A percentile compares a stretch with the other conserved stretches of the same genome.
These are phyloP conservation scores for Glycine tomentella DNA, from an alignment of 306 rosid genomes.

Conservation along the genomic window DNA sequence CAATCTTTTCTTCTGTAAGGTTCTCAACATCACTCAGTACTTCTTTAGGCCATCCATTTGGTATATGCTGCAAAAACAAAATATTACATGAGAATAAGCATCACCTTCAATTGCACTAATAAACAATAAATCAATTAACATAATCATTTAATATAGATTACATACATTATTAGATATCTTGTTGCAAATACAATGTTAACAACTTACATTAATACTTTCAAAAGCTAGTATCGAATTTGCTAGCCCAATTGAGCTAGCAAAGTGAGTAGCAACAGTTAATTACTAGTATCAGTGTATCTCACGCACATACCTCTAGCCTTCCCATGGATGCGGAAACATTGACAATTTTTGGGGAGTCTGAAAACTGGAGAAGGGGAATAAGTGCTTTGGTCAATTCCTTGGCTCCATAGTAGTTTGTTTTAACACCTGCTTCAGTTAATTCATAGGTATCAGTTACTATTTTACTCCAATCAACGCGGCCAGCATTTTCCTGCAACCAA, in stretches of 20 bases:
- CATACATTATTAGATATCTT: not conserved
- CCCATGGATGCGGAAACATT: slow-evolving; percentile 57
- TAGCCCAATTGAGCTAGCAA: not conserved
- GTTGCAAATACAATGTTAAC: not conserved
- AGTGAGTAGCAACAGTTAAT: not conserved
- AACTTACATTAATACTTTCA: not conserved
- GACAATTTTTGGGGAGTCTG: slow-evolving; percentile 67
- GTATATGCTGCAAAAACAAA: slow-evolving; percentile 41
- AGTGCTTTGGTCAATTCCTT: slow-evolving; percentile 54
- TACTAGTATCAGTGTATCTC: not conserved
- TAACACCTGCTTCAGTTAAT: slow-evolving; percentile 47
- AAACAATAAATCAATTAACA: not conserved
- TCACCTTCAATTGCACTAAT: not conserved
- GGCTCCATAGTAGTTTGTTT: slow-evolving; percentile 65
- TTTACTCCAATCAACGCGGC: slow-evolving; percentile 44
- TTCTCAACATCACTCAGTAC: slow-evolving; percentile 50
- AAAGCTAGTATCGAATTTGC: not conserved
- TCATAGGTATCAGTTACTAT: slow-evolving; percentile 41
- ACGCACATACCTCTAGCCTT: slow-evolving; percentile 47
- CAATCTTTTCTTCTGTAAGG: slow-evolving; percentile 57
- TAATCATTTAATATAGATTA: not conserved
- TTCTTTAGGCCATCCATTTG: slow-evolving; percentile 53
- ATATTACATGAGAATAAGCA: not conserved
- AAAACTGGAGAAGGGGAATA: slow-evolving; percentile 63
- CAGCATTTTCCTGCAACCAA: slow-evolving; percentile 40